Base-by-base conservation (phyloP, 108 stramenopile genomes). In the Nitzschia sp. region DNA sequence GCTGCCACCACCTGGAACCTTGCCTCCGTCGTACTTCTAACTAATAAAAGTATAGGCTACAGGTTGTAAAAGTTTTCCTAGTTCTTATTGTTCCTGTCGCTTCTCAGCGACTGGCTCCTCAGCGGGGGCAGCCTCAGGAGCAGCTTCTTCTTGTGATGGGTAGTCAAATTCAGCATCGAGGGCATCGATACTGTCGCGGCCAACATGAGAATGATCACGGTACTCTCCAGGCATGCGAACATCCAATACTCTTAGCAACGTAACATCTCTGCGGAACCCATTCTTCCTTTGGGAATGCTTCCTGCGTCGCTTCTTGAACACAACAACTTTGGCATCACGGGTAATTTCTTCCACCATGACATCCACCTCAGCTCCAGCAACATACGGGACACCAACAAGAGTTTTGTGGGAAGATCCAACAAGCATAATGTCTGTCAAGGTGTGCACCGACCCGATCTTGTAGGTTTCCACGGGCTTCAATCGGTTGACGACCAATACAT, bases 261-360 rank as follows among this genome's bases (percentile, higher is more conserved):
- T 93, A 39, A 92, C 85, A 63, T 91, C 85, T 54, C 90, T 72
- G 46, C 91, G 75, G 71, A 74, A 83, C 6, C 94, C 94, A 64
- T 91, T 91, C 77, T 83, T 87, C 53, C 88, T 83, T 67, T 88
- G 80, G n/a, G 84, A 89, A 72, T 91, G 57, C 82, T 96, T 93
- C 74, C 92, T 83, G 70, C 90, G 84, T 29, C 92, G 85, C 69
- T 96, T 93, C 76, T 93, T 93, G 72, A 96, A 96, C 40, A 96
- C 77, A 67, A 96, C 67, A 44, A 93, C 80, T 3, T 87, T 93
- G 51, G 78, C 85, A 71, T 96, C 95, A 51, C 77, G 72, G 11
- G 92, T 93, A 61, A 91, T 93, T 74, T 96, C 95, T 69, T 96
- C 92, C 61, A 93, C 88, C 84, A 88, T 83, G 51, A 91, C 80